A percentile compares a stretch with the other conserved stretches of the same genome.
Evolutionary conservation across 1,284 basidiomycete species (phyloP).

Genomic region (Cryptococcus sp.): DNA sequence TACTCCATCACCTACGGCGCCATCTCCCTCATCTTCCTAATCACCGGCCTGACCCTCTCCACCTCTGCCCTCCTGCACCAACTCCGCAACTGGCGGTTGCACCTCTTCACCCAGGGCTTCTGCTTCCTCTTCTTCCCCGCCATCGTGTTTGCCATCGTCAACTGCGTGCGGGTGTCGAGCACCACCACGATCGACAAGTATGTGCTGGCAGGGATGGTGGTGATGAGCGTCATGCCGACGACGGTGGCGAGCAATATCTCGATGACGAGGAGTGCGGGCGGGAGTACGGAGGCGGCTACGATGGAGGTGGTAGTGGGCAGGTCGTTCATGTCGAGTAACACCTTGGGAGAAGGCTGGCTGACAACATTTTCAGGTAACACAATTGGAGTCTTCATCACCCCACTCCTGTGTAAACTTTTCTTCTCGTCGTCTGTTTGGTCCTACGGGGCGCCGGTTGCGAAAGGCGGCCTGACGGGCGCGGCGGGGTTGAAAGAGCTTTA

Average conservation of each 20-base stretch:
- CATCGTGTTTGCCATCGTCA: constrained; percentile 33
- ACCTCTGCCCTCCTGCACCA: constrained; percentile 24
- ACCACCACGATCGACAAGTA: constrained; percentile 29
- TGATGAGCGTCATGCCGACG: constrained; percentile 36
- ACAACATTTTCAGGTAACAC: constrained; percentile 16
- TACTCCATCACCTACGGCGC: constrained; percentile 32
- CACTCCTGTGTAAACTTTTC: constrained; percentile 38
- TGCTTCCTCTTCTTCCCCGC: constrained; percentile 41
- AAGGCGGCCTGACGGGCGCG: constrained; percentile 16
- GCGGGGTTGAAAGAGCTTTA: constrained; percentile 36
- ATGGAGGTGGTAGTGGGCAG: constrained; percentile 38
- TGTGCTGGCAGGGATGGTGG: constrained; percentile 36
- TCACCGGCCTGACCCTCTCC: constrained; percentile 39
- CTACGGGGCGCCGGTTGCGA: constrained; percentile 33
- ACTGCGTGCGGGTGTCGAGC: constrained; percentile 21
- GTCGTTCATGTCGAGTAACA: not conserved
- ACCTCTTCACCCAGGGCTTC: constrained; percentile 37
- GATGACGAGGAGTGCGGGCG: constrained; percentile 40
- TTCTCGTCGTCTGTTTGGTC: constrained; percentile 28
- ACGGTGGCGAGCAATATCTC: constrained; percentile 40
- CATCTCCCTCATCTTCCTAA: constrained; percentile 45
- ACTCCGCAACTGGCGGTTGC: constrained; percentile 30
- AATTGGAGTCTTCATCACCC: constrained; percentile 39
- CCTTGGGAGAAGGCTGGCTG: not conserved
- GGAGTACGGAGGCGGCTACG: constrained; percentile 36